phyloP scores from a whole-genome alignment of 1,139 yeast species.

The Saccharomyces hybrid region DNA sequence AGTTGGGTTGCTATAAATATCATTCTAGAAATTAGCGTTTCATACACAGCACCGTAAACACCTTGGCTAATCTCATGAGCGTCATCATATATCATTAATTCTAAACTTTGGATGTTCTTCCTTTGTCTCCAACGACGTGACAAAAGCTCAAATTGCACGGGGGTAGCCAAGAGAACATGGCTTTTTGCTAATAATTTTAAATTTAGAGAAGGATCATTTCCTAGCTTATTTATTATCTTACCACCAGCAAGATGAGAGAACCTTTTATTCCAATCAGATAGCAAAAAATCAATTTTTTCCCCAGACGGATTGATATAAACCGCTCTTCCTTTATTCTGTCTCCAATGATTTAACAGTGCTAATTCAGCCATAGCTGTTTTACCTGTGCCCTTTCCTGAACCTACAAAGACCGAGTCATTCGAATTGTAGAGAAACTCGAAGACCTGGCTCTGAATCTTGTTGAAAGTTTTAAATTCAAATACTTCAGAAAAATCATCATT shows the following conservation, averaged over 20 bases:
- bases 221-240: slow-evolving; percentile 48
- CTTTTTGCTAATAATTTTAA: slow-evolving; percentile 46
- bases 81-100: slow-evolving; percentile 67
- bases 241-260: slow-evolving; percentile 42
- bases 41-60: slow-evolving; percentile 53
- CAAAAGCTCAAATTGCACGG: slow-evolving; percentile 62
- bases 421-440: slow-evolving; percentile 54
- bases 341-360: slow-evolving; percentile 68
- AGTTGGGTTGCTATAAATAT: slow-evolving; percentile 60
- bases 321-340: slow-evolving; percentile 51
- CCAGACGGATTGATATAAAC: slow-evolving; percentile 62
- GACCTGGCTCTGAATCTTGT: slow-evolving; percentile 65
- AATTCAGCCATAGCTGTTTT: slow-evolving; percentile 67
- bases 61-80: slow-evolving; percentile 62
- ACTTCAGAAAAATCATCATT: slow-evolving; percentile 38
- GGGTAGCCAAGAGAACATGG: slow-evolving; percentile 72
- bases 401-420: slow-evolving; percentile 55
- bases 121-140: slow-evolving; percentile 80
- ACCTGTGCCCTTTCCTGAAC: slow-evolving; percentile 71
- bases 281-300: slow-evolving; percentile 43
- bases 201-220: slow-evolving; percentile 56
- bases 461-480: slow-evolving; percentile 50
- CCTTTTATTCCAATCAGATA: slow-evolving; percentile 45
- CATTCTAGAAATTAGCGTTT: slow-evolving; percentile 61
- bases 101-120: slow-evolving; percentile 60